Base-by-base conservation (phyloP, 352 stramenopile genomes). In the Phytophthora pseudosyringae region DNA sequence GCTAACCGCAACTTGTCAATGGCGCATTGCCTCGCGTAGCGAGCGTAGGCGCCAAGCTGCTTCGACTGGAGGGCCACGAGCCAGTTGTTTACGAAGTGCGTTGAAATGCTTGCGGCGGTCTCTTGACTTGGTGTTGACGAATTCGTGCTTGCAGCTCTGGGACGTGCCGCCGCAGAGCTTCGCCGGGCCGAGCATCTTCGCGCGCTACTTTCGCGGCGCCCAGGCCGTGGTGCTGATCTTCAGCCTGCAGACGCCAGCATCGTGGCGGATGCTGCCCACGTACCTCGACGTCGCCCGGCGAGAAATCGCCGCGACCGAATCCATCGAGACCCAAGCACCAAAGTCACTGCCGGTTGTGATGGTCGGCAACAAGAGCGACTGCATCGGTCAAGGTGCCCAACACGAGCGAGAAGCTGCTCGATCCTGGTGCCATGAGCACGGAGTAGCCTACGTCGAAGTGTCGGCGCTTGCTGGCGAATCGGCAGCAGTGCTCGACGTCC, bases 161-260 rank as follows among this genome's bases (percentile, higher is more conserved):
- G 82, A 91, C 52, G 68, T 89, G 5, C 82, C 80, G n/a, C 67
- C 72, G 12, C 67, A 76, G 51, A 69, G 81, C 46, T 91, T 78
- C 49, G 64, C 68, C 0, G 78, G 82, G 12, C 56, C 68, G n/a
- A 48, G 33, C 21, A 87, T 91, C 58, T 64, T 79, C 38, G 53
- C 76, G 10, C 75, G 59, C 7, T 91, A 91, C 21, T 41, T 91
- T 15, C 12, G 46, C 16, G 49, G 62, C 4, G 43, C 68, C 0
- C 57, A 80, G 16, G 78, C 71, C 2, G 16, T 80, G 3, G 25
- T 87, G 21, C 44, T 91, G 12, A 59, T 91, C 12, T 89, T 83
- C 53, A 83, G 77, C 29, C 50, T 78, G 2, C 43, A 67, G 8
- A 58, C 26, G 0, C 51, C 66, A 8, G 35, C 39, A 12, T 77